Conservation (phyloP, 2,329 filamentous ascomycete genomes). For the Paraphoma sp. region DNA sequence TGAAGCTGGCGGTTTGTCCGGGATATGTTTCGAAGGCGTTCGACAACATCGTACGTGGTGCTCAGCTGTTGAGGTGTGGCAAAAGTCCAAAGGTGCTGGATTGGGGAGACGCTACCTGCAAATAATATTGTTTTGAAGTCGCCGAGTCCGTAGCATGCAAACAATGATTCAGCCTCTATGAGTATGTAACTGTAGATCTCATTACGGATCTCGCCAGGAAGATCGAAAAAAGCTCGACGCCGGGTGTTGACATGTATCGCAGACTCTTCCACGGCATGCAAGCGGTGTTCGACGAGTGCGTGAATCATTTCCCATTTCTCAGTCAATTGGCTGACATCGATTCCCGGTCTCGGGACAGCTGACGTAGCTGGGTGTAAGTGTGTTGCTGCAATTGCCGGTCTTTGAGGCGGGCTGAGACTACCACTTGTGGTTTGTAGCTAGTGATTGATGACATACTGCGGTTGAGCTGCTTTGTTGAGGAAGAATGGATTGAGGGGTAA, state of each 20-base stretch:
- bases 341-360: too few relatives aligned
- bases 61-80: background rate
- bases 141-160: background rate
- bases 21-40: background rate
- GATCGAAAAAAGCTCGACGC: background rate
- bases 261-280: background rate
- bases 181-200: background rate
- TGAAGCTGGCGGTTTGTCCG: background rate
- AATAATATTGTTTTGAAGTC: background rate
- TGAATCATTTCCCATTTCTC: background rate
- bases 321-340: too few relatives aligned
- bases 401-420: too few relatives aligned
- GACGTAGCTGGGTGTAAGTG: too few relatives aligned
- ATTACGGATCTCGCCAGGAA: conserved; percentile 1
- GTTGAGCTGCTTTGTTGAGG: too few relatives aligned
- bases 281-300: background rate
- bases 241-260: background rate
- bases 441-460: too few relatives aligned
- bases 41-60: background rate
- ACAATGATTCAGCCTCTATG: background rate
- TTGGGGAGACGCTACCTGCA: background rate
- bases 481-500: too few relatives aligned
- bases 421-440: too few relatives aligned
- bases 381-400: too few relatives aligned
- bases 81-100: background rate